Evolutionary conservation across 148 eudicot species (phyloP).

Genomic region (Mesembryanthemum crystallinum): DNA sequence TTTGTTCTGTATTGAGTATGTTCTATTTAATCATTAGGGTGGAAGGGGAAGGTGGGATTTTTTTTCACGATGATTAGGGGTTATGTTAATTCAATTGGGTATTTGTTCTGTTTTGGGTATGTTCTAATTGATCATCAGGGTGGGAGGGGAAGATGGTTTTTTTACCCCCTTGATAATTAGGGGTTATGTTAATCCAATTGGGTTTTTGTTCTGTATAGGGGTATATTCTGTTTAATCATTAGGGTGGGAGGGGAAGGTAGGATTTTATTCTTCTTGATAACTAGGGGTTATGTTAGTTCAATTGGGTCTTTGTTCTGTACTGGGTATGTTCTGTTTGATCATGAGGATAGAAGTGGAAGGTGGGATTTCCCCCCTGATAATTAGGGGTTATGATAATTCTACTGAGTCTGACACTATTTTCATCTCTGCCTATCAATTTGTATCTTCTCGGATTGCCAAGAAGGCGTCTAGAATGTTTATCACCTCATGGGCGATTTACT

Average conservation of each 20-base stretch:
- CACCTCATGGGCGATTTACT: no score
- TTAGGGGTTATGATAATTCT: no score
- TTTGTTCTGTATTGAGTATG: background rate
- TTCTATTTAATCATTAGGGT: background rate
- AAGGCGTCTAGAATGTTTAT: no score
- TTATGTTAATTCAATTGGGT: background rate
- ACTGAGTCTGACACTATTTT: no score
- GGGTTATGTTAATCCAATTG: no score
- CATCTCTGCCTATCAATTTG: no score
- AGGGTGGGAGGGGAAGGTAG: background rate
- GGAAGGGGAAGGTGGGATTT: background rate
- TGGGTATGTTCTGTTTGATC: no score
- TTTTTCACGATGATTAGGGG: background rate
- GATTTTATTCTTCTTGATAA: background rate
- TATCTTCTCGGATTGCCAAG: no score
- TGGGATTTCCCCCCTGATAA: no score
- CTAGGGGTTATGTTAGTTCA: conserved; percentile 3
- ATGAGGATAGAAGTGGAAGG: no score
- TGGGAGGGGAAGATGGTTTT: background rate
- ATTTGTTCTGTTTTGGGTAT: background rate
- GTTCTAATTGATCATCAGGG: background rate
- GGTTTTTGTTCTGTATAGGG: background rate
- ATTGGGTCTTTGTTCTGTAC: background rate
- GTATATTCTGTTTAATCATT: background rate
- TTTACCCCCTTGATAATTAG: background rate